Evolutionary conservation across 305 asterid species (phyloP).

Genomic region (Solanum chacoense): DNA sequence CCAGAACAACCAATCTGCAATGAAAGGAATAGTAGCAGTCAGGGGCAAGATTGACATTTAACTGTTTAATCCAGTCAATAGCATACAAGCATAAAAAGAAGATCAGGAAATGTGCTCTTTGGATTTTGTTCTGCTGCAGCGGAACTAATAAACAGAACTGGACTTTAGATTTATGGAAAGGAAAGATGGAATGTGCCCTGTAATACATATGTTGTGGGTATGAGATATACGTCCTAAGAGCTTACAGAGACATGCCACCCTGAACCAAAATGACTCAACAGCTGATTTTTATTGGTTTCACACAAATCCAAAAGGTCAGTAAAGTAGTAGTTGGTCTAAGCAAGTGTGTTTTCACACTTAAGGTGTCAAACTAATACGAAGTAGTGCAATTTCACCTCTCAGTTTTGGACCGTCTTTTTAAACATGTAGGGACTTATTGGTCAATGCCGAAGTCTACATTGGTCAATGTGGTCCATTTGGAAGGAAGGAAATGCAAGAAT

Average conservation of each 20-base stretch:
- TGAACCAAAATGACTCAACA: not conserved
- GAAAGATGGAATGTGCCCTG: not conserved
- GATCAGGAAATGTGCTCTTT: not conserved
- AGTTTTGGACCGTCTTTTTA: not conserved
- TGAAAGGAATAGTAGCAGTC: not conserved
- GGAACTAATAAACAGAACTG: not conserved
- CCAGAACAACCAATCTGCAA: slow-evolving; percentile 47
- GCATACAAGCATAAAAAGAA: not conserved
- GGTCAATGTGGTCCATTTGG: not conserved
- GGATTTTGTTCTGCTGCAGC: not conserved
- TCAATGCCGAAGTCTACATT: not conserved
- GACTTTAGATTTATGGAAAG: not conserved
- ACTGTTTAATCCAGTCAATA: not conserved
- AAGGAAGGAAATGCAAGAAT: not conserved
- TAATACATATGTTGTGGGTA: not conserved
- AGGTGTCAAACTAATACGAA: not conserved
- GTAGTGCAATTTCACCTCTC: not conserved
- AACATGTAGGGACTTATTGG: not conserved
- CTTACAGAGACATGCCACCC: not conserved
- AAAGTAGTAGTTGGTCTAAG: not conserved
- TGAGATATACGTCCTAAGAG: not conserved
- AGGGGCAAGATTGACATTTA: not conserved
- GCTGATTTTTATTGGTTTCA: not conserved
- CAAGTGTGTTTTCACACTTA: not conserved
- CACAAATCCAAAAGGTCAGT: not conserved